Percentiles rank a stretch among this genome's conserved stretches.
These are phyloP conservation scores for Vaccinium vitisidaea DNA, from an alignment of 148 eudicot genomes.

Conservation along the genomic window DNA sequence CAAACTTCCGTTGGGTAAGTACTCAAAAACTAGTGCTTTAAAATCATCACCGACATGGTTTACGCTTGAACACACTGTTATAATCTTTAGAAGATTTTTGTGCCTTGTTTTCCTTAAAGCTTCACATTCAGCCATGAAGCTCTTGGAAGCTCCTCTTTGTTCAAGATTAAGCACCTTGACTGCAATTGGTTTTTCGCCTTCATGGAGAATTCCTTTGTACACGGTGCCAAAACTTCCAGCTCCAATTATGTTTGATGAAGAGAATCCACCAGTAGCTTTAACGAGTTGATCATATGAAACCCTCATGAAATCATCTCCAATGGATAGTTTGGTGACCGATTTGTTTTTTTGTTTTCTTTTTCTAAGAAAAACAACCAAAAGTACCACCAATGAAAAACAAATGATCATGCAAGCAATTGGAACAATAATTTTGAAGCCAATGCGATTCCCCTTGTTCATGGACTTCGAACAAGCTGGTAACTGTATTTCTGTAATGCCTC, in stretches of 20 bases:
- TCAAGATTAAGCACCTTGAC: neutral
- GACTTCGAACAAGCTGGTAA: neutral
- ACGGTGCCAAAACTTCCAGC: too few species aligned
- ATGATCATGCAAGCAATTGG: neutral
- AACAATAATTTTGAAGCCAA: neutral
- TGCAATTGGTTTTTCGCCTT: neutral
- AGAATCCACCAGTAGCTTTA: too few species aligned
- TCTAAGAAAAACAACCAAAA: neutral
- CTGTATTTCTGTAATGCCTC: too few species aligned
- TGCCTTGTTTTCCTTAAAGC: neutral
- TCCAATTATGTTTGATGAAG: too few species aligned
- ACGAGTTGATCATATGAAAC: neutral
- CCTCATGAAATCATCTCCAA: neutral
- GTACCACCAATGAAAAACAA: neutral
- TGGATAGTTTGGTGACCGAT: neutral
- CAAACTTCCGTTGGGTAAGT: neutral
- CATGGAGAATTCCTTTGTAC: neutral
- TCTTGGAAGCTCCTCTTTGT: neutral
- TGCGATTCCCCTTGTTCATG: neutral
- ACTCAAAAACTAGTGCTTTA: neutral
- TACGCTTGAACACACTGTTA: neutral
- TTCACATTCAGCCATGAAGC: neutral
- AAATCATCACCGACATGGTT: neutral
- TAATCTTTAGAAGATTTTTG: neutral
- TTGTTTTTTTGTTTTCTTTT: neutral